Evolutionary conservation across 768 basidiomycete species (phyloP).

Genomic region (Amanita subjunquillea): DNA sequence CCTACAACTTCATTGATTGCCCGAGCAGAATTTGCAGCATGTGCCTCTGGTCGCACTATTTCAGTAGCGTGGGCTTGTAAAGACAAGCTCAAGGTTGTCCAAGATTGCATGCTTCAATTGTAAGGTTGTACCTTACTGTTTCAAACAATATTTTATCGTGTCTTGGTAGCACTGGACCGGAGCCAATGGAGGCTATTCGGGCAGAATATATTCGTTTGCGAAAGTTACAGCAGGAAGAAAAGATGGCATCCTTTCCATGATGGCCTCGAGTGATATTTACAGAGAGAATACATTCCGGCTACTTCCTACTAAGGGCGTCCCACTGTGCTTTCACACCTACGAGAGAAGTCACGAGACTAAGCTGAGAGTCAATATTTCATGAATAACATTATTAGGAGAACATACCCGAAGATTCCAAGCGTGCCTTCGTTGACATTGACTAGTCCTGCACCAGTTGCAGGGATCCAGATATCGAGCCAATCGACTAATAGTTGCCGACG

Average conservation of each 20-base stretch:
- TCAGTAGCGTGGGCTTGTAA: conserved; percentile 84
- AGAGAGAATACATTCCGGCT: conserved; percentile 12
- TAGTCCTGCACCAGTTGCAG: conserved; percentile 71
- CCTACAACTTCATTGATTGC: background rate
- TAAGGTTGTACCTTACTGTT: conserved; percentile 24
- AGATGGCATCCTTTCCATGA: background rate
- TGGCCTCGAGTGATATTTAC: no score
- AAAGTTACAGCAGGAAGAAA: conserved; percentile 22
- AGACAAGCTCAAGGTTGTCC: conserved; percentile 54
- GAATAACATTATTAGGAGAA: conserved; percentile 5
- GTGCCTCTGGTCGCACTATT: conserved; percentile 68
- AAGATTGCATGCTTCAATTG: conserved; percentile 76
- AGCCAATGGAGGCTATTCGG: conserved; percentile 63
- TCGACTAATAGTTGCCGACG: conserved; percentile 81
- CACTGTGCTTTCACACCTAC: conserved; percentile 64
- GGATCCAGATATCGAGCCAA: conserved; percentile 81
- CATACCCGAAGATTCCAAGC: conserved; percentile 77
- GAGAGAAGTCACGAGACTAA: conserved; percentile 59
- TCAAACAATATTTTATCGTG: conserved; percentile 1
- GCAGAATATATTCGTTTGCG: conserved; percentile 66
- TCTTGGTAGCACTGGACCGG: conserved; percentile 53
- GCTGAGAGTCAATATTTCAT: background rate
- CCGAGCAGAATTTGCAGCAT: conserved; percentile 69
- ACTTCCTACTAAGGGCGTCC: conserved; percentile 39
- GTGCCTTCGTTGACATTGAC: conserved; percentile 75